Evolutionary conservation across 1,284 basidiomycete genomes (phyloP), one percentile per base, ranked within the genome.

Genomic region (Tremellales sp.): DNA sequence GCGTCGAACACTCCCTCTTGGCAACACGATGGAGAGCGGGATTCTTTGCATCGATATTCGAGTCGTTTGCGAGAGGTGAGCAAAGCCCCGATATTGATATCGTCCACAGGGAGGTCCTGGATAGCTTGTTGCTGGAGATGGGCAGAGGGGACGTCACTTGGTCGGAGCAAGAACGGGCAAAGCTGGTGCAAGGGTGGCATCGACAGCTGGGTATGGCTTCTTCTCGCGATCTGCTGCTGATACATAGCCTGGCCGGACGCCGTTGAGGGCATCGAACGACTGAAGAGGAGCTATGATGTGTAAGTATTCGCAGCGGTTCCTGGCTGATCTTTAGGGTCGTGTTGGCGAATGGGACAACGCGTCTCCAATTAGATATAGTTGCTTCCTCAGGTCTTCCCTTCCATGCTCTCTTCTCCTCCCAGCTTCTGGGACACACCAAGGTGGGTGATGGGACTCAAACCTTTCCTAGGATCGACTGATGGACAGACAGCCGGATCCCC

Each of bases 281-380:
- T 57, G 19, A 45, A 40, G 27, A 47, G 35, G 24, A 44, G 45
- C 27, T 48, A 40, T 25, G 47, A 50, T 28, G 43, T 42, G 51
- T 50, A 32, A 46, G 43, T 26, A n/a, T n/a, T n/a, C n/a, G n/a
- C n/a, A 26, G 28, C 1, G 8, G n/a, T 24, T 24, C 21, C 16
- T 8, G 9, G 41, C 40, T 31, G 40, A 8, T 4, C 21, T 22
- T 36, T 19, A 45, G 47, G 7, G 54, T 58, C 10, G 57, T 58
- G 9, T 40, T 58, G 13, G 57, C 57, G 12, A 58, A 58, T 31
- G 57, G 57, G 2, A 54, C 57, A 6, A 58, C 54, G 1, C 26
- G 57, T 31, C 35, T 58, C 12, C 57, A 58, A 47, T 47, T 58
- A 7, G 57, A 58, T 39, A 57, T 58, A 32, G 37, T 48, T 4